phyloP scores from a whole-genome alignment of 257 asterid species.

The Paraleonurus japonicus region DNA sequence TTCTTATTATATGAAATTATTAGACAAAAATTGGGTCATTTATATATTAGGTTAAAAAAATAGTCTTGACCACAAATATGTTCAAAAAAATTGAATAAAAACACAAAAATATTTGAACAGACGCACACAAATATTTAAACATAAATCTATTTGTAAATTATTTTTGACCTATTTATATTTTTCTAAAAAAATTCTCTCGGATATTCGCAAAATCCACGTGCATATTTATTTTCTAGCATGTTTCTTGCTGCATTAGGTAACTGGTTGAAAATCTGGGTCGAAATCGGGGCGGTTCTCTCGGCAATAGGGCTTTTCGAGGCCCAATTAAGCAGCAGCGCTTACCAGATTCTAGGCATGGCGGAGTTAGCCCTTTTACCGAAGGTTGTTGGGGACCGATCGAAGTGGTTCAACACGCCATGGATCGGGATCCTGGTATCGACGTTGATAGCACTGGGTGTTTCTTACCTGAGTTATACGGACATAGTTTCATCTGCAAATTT shows the following conservation, averaged over 20 bases:
- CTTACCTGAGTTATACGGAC: conserved; percentile 55
- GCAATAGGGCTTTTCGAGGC: conserved; percentile 69
- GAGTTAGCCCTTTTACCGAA: conserved; percentile 47
- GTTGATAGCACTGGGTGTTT: conserved; percentile 45
- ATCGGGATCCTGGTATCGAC: conserved; percentile 63
- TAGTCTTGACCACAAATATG: too few species aligned
- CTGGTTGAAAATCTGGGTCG: conserved; percentile 79
- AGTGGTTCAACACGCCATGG: conserved; percentile 78
- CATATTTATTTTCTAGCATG: not conserved
- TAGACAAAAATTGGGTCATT: too few species aligned
- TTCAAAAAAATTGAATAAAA: too few species aligned
- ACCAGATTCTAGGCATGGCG: conserved; percentile 65
- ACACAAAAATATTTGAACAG: too few species aligned
- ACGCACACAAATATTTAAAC: too few species aligned
- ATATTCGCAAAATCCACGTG: too few species aligned
- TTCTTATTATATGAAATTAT: too few species aligned
- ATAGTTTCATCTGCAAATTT: conserved; percentile 62
- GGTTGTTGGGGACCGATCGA: conserved; percentile 40
- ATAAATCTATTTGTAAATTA: too few species aligned
- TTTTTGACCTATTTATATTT: too few species aligned
- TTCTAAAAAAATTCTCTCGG: too few species aligned
- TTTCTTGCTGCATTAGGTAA: not conserved
- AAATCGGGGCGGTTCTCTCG: conserved; percentile 61
- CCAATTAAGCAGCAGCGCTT: conserved; percentile 62
- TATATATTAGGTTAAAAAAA: too few species aligned